A percentile compares a stretch with the other conserved stretches of the same genome.
Evolutionary conservation across 2,329 filamentous ascomycete species (phyloP).

Genomic region (Didymella pinodella): DNA sequence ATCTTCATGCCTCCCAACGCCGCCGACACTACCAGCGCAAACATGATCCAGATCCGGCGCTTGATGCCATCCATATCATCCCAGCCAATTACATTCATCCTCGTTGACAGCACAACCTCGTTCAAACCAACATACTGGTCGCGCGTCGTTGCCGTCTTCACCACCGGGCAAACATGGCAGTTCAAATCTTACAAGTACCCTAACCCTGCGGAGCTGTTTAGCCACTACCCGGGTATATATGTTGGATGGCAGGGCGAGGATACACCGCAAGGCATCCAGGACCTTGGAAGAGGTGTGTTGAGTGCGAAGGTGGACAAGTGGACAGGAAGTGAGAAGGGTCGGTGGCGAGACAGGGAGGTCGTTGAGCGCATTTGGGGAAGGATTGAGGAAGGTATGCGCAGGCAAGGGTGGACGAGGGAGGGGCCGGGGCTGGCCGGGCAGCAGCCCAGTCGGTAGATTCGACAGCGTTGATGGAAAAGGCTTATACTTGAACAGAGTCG

Average conservation of each 20-base stretch:
- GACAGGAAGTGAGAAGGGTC: conserved; percentile 60
- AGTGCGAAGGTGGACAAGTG: conserved; percentile 85
- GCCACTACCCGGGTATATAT: conserved; percentile 84
- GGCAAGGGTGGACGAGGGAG: conserved; percentile 81
- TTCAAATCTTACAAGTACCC: conserved; percentile 99
- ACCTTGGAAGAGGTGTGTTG: conserved; percentile 86
- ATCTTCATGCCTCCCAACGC: conserved; percentile 79
- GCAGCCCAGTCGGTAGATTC: conserved; percentile 20
- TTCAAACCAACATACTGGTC: conserved; percentile 99
- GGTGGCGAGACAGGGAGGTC: conserved; percentile 90
- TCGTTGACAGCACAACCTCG: conserved; percentile 90
- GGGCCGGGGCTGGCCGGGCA: conserved; percentile 59
- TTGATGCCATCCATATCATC: conserved; percentile 72
- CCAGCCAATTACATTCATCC: conserved; percentile 87
- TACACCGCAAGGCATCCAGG: conserved; percentile 76
- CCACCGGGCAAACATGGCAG: conserved; percentile 96
- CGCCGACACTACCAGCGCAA: conserved; percentile 66
- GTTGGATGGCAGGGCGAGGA: conserved; percentile 91
- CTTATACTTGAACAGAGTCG: too few relatives aligned
- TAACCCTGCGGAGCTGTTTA: conserved; percentile 86
- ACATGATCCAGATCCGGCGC: conserved; percentile 86
- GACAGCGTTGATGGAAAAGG: too few relatives aligned
- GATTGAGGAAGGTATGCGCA: conserved; percentile 87
- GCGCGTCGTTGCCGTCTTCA: conserved; percentile 94
- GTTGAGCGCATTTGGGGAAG: conserved; percentile 92